These are phyloP conservation scores for Endotrypanum monterogeii DNA, from an alignment of 208 protist species.

Conservation along the genomic window DNA sequence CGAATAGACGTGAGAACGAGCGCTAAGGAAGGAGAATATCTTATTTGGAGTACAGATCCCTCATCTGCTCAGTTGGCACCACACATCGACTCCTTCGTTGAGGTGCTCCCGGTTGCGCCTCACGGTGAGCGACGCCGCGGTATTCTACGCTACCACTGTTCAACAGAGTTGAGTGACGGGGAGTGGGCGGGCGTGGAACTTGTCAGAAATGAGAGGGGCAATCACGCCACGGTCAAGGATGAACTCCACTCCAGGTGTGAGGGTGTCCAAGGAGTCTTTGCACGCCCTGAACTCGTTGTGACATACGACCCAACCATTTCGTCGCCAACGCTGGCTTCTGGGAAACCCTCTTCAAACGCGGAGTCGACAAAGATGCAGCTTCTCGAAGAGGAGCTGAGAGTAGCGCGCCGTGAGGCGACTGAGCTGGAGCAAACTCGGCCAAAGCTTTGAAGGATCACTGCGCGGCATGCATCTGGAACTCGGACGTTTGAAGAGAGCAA, in stretches of 20 bases:
- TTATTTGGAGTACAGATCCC: background rate
- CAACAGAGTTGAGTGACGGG: conserved; percentile 55
- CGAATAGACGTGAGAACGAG: background rate
- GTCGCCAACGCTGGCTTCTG: background rate
- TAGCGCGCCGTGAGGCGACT: background rate
- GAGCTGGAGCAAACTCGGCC: background rate
- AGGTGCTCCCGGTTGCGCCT: conserved; percentile 39
- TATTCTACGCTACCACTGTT: conserved; percentile 58
- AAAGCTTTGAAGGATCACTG: conserved; percentile 1
- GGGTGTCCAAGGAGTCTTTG: conserved; percentile 60
- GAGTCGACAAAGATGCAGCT: conserved; percentile 2
- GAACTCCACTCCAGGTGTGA: conserved; percentile 51
- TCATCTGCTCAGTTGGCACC: conserved; percentile 4
- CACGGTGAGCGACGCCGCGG: conserved; percentile 51
- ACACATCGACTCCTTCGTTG: conserved; percentile 40
- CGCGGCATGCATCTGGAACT: conserved; percentile 1
- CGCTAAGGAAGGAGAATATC: background rate
- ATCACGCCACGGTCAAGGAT: conserved; percentile 55
- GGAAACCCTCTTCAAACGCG: background rate
- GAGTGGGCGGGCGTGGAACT: conserved; percentile 67
- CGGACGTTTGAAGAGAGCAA: background rate
- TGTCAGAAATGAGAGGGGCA: conserved; percentile 42
- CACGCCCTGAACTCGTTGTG: conserved; percentile 47
- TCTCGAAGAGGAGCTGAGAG: conserved; percentile 6
- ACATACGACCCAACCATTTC: conserved; percentile 16